Evolutionary conservation across 768 basidiomycete genomes (phyloP).

Genomic region (Mycena chlorophos): DNA sequence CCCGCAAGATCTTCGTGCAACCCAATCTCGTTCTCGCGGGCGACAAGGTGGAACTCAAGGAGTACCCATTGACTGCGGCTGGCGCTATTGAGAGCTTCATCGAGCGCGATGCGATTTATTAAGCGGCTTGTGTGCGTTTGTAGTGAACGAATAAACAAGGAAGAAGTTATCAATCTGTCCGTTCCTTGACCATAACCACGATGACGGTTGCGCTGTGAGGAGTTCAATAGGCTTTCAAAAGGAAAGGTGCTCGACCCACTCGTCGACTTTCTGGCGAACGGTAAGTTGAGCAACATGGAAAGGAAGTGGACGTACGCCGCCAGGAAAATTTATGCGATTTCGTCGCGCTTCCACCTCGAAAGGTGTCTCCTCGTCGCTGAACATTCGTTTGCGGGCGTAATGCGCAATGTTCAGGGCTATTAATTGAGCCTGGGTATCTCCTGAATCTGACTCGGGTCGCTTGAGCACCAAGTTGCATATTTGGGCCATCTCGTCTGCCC

Average conservation of each 20-base stretch:
- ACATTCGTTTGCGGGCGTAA: conserved; percentile 71
- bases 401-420: conserved; percentile 75
- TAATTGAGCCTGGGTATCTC: conserved; percentile 61
- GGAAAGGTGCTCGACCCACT: conserved; percentile 49
- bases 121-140: too few relatives aligned
- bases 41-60: conserved; percentile 71
- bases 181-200: conserved; percentile 68
- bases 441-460: conserved; percentile 50
- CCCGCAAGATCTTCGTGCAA: conserved; percentile 84
- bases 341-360: conserved; percentile 73
- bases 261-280: conserved; percentile 68
- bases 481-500: conserved; percentile 57
- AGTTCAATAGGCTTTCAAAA: conserved; percentile 11
- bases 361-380: conserved; percentile 64
- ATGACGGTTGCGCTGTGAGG: conserved; percentile 64
- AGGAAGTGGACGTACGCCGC: conserved; percentile 60
- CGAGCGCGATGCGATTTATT: conserved; percentile 47
- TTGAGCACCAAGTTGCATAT: conserved; percentile 70
- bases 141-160: conserved; percentile 29
- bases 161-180: conserved; percentile 19
- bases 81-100: conserved; percentile 84
- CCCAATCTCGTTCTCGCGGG: conserved; percentile 69
- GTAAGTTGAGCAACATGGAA: neutral
- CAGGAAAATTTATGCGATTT: conserved; percentile 63
- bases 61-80: conserved; percentile 71